Base-by-base conservation (phyloP, 2,329 filamentous ascomycete genomes). In the Pseudogymnoascus sp. region DNA sequence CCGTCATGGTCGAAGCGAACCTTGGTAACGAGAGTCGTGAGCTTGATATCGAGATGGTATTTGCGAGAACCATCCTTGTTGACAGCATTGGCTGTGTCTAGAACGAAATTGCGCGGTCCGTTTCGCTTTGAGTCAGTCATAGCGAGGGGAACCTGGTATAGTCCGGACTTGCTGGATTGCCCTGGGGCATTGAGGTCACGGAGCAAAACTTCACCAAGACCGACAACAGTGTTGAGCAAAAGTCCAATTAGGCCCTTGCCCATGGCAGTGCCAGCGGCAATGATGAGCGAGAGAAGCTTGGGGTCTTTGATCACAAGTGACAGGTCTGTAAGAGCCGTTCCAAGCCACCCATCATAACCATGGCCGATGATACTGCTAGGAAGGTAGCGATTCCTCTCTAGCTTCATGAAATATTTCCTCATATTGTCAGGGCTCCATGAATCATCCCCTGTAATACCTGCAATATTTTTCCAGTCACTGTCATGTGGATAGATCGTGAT, bases 1-100 rank as follows among this genome's bases (percentile, higher is more conserved):
- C 64, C 66, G 67, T 62, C 67, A 33, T 67, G 68, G 17, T 74
- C 70, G 67, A 79, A 78, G 61, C 70, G 69, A 61, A 78, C 66
- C 65, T 76, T 75, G 8, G 75, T 79, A 6, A 77, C 77, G 27
- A 78, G 59, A 25, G 65, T 65, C 48, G 68, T 64, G 8, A 63
- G 59, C 7, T 63, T 48, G n/a, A 69, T 62, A 25, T 66, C 66
- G 9, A 69, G 59, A 9, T 63, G 63, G 42, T 68, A 68, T 33
- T 63, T 65, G 21, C 60, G 58, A 13, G 64, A 63, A n/a, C 67
- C 66, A 38, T 68, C 63, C 5, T 63, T 33, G 39, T 67, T 66
- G 12, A 51, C 58, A 9, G 66, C 68, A 36, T 67, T 66, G 17
- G 63, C 63, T 2, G 60, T 62, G 0, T 69, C 66, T 4, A 74